Evolutionary conservation across 1,284 basidiomycete species (phyloP).

Genomic region (Tilletiopsis washingtonensis): DNA sequence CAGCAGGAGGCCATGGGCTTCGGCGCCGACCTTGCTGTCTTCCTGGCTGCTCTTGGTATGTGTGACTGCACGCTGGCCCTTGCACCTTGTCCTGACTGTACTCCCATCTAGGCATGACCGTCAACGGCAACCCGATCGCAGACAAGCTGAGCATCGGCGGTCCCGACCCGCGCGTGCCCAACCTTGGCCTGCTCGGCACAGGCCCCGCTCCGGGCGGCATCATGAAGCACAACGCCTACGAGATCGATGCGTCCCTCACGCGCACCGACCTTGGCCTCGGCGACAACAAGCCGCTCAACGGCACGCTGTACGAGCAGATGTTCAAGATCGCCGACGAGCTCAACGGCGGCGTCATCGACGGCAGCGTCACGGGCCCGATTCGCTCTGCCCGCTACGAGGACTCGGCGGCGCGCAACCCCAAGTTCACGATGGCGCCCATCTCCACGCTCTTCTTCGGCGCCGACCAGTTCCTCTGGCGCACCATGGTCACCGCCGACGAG

Average conservation of each 20-base stretch:
- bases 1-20: slow-evolving; percentile 10
- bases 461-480: slow-evolving; percentile 7
- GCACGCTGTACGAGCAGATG: slow-evolving; percentile 5
- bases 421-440: slow-evolving; percentile 6
- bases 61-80: too few relatives aligned
- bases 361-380: neutral
- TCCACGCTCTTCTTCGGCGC: slow-evolving; percentile 6
- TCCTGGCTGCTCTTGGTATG: slow-evolving; percentile 6
- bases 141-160: slow-evolving; percentile 5
- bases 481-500: slow-evolving; percentile 1
- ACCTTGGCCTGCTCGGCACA: slow-evolving; percentile 1
- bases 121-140: slow-evolving; percentile 6
- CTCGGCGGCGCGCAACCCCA: slow-evolving; percentile 3
- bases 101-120: neutral
- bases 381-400: slow-evolving; percentile 1
- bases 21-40: slow-evolving; percentile 4
- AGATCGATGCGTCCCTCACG: slow-evolving; percentile 9
- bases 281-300: slow-evolving; percentile 5
- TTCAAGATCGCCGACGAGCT: slow-evolving; percentile 6
- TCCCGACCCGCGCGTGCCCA: slow-evolving; percentile 3
- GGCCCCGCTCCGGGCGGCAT: slow-evolving; percentile 4
- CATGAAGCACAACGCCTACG: slow-evolving; percentile 9
- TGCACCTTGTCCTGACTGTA: too few relatives aligned
- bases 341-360: slow-evolving; percentile 2
- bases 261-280: slow-evolving; percentile 4